These are phyloP conservation scores for Iris macrosiphon DNA, from an alignment of 106 monocot genomes.

Conservation along the genomic window DNA sequence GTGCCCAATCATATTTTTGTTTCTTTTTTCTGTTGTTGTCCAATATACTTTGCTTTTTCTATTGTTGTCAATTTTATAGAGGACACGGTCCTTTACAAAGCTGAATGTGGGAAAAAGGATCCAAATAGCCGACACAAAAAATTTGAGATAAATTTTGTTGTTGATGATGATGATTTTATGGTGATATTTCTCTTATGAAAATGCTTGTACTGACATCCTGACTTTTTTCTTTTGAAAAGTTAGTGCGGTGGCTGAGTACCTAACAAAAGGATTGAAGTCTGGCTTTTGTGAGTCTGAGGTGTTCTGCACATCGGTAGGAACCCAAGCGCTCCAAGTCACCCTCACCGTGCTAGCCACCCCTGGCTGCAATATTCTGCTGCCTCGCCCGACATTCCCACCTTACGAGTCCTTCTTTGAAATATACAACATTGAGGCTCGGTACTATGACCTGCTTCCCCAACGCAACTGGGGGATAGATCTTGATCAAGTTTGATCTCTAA, in stretches of 20 bases:
- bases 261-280: background rate
- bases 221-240: too few species aligned
- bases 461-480: slow-evolving; percentile 56
- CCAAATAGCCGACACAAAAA: too few species aligned
- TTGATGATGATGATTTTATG: too few species aligned
- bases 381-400: slow-evolving; percentile 66
- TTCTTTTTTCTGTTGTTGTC: background rate
- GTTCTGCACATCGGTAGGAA: slow-evolving; percentile 56
- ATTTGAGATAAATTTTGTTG: too few species aligned
- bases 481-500: slow-evolving; percentile 26
- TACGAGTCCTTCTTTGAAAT: slow-evolving; percentile 65
- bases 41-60: background rate
- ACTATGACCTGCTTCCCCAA: slow-evolving; percentile 57
- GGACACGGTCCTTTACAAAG: too few species aligned
- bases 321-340: slow-evolving; percentile 60
- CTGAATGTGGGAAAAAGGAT: too few species aligned
- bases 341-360: slow-evolving; percentile 35
- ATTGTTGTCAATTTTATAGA: too few species aligned
- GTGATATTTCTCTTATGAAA: too few species aligned
- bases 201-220: too few species aligned
- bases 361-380: slow-evolving; percentile 59
- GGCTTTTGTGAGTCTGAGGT: slow-evolving; percentile 34
- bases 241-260: slow-evolving; percentile 59
- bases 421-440: slow-evolving; percentile 45
- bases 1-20: background rate